Conservation (phyloP, 1,284 basidiomycete genomes). For the Testicularia cyperi region DNA sequence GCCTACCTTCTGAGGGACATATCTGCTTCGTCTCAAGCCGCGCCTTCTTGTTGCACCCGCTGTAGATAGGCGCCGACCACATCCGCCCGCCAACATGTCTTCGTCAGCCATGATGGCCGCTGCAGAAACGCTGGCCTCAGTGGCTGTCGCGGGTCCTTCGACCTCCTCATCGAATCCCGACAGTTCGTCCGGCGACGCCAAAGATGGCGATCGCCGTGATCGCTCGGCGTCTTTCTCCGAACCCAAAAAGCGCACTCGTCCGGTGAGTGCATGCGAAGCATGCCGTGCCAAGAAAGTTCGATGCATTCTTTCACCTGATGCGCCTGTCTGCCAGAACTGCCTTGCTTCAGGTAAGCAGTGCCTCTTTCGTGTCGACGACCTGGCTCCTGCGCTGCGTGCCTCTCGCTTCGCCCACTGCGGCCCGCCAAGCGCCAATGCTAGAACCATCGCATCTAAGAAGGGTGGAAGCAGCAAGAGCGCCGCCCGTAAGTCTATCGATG, state of each 20-base stretch:
- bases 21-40: too few species aligned
- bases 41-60: too few species aligned
- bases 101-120: conserved; percentile 40
- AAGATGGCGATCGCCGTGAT: too few species aligned
- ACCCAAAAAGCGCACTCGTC: conserved; percentile 50
- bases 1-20: neutral
- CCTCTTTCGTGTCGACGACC: conserved; percentile 52
- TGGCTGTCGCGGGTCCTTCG: conserved; percentile 32
- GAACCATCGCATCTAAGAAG: conserved; percentile 37
- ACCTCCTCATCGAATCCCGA: conserved; percentile 16
- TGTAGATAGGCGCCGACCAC: too few species aligned
- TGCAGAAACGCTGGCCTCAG: conserved; percentile 38
- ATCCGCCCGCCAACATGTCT: conserved; percentile 15
- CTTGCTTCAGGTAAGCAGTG: conserved; percentile 46
- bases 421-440: conserved; percentile 35
- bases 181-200: too few species aligned
- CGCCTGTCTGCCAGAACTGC: conserved; percentile 50
- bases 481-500: conserved; percentile 17
- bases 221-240: conserved; percentile 10
- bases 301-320: conserved; percentile 45
- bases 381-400: conserved; percentile 44
- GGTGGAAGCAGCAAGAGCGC: conserved; percentile 5
- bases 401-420: conserved; percentile 47
- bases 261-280: conserved; percentile 51
- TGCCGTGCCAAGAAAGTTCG: conserved; percentile 53